Conservation (phyloP, 768 basidiomycete species). For the Piloderma croceum region DNA sequence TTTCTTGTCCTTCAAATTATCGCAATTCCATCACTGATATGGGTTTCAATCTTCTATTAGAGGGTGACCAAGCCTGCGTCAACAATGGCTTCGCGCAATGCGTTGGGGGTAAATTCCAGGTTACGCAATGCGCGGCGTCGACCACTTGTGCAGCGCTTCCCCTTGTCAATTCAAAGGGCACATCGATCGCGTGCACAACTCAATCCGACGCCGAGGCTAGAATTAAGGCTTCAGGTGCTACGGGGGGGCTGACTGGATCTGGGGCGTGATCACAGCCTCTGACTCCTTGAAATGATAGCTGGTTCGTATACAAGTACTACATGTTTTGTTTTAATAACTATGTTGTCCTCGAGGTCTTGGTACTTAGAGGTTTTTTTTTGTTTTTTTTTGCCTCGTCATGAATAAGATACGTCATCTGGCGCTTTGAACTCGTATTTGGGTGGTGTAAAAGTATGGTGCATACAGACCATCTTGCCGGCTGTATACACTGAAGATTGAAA, state of each 20-base stretch:
- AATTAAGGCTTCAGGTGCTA: not conserved
- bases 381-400: too few species aligned
- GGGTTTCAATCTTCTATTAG: not conserved
- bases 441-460: too few species aligned
- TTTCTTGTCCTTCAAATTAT: not conserved
- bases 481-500: too few species aligned
- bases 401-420: too few species aligned
- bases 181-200: slow-evolving; percentile 22
- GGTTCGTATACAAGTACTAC: too few species aligned
- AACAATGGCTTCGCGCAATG: slow-evolving; percentile 20
- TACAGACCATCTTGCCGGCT: too few species aligned
- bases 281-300: too few species aligned
- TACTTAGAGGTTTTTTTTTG: too few species aligned
- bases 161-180: slow-evolving; percentile 25
- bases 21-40: slow-evolving; percentile 2
- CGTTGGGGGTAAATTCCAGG: slow-evolving; percentile 18
- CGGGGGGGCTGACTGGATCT: not conserved
- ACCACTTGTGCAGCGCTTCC: slow-evolving; percentile 26
- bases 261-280: too few species aligned
- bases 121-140: slow-evolving; percentile 25
- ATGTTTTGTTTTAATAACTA: too few species aligned
- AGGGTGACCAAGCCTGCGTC: slow-evolving; percentile 19
- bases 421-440: too few species aligned
- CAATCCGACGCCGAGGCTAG: slow-evolving; percentile 31
- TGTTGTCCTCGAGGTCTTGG: too few species aligned